Evolutionary conservation across 768 basidiomycete genomes (phyloP).

Genomic region (Suillus spraguei): DNA sequence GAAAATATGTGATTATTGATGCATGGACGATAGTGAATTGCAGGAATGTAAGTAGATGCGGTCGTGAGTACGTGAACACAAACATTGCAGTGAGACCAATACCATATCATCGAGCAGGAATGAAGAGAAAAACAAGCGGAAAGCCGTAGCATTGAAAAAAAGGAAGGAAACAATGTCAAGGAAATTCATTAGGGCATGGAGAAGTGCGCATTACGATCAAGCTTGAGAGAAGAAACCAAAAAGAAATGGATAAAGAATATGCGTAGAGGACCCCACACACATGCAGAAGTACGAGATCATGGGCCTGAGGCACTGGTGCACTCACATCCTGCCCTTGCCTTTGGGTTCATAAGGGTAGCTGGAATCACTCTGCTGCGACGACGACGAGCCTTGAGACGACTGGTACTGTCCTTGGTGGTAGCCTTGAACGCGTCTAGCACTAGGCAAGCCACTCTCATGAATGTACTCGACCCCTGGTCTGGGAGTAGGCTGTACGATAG

Average conservation of each 20-base stretch:
- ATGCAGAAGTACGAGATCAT: not conserved
- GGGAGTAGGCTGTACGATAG: slow-evolving; percentile 10
- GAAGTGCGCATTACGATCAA: not conserved
- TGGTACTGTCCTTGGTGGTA: slow-evolving; percentile 10
- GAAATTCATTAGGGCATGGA: not conserved
- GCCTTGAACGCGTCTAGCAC: slow-evolving; percentile 13
- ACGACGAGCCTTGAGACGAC: slow-evolving; percentile 20
- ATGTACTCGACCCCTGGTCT: slow-evolving; percentile 22
- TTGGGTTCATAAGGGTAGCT: slow-evolving; percentile 14
- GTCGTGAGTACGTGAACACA: slow-evolving; percentile 1
- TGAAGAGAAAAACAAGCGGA: not conserved
- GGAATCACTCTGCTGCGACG: slow-evolving; percentile 23
- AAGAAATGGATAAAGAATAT: not conserved
- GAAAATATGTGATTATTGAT: slow-evolving; percentile 7
- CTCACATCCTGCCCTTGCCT: slow-evolving; percentile 13
- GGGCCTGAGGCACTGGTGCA: not conserved
- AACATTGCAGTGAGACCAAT: not conserved
- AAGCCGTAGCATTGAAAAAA: not conserved
- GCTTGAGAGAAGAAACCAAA: not conserved
- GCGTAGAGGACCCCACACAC: too few relatives aligned
- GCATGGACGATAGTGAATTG: not conserved
- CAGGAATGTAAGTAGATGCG: not conserved
- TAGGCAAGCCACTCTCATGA: slow-evolving; percentile 12
- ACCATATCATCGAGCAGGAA: not conserved
- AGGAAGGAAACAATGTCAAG: not conserved